A percentile compares a stretch with the other conserved stretches of the same genome.
Conservation (phyloP, 2,329 filamentous ascomycete genomes). For the Penicillium polonicum region DNA sequence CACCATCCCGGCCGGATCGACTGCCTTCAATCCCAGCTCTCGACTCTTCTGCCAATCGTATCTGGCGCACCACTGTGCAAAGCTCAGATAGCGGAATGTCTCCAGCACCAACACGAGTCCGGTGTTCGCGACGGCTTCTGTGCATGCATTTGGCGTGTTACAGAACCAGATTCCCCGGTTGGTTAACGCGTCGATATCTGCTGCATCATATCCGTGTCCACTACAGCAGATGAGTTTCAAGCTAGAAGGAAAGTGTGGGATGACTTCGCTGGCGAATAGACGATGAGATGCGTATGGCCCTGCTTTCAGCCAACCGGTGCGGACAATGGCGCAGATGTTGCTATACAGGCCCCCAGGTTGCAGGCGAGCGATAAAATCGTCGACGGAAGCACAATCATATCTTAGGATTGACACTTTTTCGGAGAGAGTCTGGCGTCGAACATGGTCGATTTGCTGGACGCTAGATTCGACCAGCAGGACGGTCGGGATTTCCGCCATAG, state of each 20-base stretch:
- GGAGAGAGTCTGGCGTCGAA: not conserved
- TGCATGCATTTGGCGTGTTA: too few relatives aligned
- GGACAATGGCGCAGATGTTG: slow-evolving; percentile 31
- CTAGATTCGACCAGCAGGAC: not conserved
- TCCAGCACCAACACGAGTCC: slow-evolving; percentile 9
- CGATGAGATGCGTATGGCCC: slow-evolving; percentile 29
- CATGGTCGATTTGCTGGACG: not conserved
- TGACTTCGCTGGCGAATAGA: slow-evolving; percentile 25
- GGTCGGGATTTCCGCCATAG: not conserved
- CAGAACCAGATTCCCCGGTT: too few relatives aligned
- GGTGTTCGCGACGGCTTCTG: too few relatives aligned
- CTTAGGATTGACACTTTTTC: not conserved
- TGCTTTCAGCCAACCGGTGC: slow-evolving; percentile 35
- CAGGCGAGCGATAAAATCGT: slow-evolving; percentile 16
- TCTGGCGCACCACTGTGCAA: slow-evolving; percentile 11
- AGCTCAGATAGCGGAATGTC: slow-evolving; percentile 16
- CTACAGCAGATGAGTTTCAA: too few relatives aligned
- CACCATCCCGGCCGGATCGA: slow-evolving; percentile 11
- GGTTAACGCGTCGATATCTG: too few relatives aligned
- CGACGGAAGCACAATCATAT: not conserved
- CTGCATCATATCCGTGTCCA: too few relatives aligned
- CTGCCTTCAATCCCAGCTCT: slow-evolving; percentile 10
- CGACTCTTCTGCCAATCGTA: slow-evolving; percentile 12
- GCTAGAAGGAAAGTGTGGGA: not conserved
- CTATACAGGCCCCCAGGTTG: slow-evolving; percentile 30